Percentiles rank a stretch among this genome's conserved stretches.
Conservation (phyloP, 2,329 filamentous ascomycete species). For the Chaetomiaceae sp. region DNA sequence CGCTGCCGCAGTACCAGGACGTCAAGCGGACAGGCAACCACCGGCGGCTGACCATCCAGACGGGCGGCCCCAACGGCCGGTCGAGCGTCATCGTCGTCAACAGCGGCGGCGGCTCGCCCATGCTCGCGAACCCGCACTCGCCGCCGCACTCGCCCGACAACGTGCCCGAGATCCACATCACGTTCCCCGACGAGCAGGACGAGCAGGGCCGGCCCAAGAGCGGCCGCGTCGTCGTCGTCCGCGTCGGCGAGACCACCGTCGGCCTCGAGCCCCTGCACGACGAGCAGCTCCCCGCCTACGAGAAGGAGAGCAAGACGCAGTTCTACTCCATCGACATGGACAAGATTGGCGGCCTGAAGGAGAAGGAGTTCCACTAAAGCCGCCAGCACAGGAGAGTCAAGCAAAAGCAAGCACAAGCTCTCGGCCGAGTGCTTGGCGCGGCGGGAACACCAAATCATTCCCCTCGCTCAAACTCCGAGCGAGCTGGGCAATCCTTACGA, state of each 20-base stretch:
- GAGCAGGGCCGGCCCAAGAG: conserved; percentile 75
- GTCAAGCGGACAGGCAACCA: conserved; percentile 49
- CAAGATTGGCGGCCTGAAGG: conserved; percentile 87
- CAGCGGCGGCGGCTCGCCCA: conserved; percentile 68
- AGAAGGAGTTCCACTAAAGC: conserved; percentile 58
- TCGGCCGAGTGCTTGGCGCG: too few species aligned
- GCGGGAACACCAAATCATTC: too few species aligned
- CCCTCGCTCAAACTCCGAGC: too few species aligned
- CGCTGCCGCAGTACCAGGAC: conserved; percentile 62
- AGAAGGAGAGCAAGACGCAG: conserved; percentile 70
- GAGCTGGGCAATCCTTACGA: conserved; percentile 17
- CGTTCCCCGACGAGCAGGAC: conserved; percentile 94
- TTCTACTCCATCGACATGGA: conserved; percentile 96
- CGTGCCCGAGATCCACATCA: conserved; percentile 94
- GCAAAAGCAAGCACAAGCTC: not conserved
- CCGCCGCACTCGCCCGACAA: conserved; percentile 76
- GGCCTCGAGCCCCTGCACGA: conserved; percentile 85
- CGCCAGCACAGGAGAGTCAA: not conserved
- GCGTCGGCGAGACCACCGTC: conserved; percentile 81
- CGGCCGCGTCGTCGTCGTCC: conserved; percentile 85
- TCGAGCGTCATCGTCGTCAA: conserved; percentile 74
- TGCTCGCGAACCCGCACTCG: conserved; percentile 70
- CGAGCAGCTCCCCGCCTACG: conserved; percentile 78
- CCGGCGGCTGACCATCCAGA: conserved; percentile 55
- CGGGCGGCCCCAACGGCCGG: conserved; percentile 47